Base-by-base conservation (phyloP, 179 eudicot species). In the Gypsophila paniculata region DNA sequence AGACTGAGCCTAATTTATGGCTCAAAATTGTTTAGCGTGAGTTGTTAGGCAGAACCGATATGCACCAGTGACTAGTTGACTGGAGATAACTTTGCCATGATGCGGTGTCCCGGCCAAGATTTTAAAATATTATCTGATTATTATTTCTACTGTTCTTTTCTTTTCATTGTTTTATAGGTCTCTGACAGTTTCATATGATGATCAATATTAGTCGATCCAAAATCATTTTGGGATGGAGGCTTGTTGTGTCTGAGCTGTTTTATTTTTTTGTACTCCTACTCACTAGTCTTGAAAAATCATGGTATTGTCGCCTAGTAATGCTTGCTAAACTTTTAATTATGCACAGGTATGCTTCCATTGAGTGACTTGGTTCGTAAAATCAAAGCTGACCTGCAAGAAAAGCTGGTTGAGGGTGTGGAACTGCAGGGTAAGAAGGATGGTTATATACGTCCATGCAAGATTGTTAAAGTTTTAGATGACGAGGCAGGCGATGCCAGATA, bases 291-390 rank as follows among this genome's bases (percentile, higher is more conserved):
- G 18, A 60, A 8, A 25, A 58, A 58, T 39, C 44, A 4, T 60
- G 22, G 13, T 62, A 8, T 72, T 61, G 23, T 44, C 39, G 12
- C 9, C 15, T 0, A 4, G 52, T 46, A 10, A 22, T 44, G 32
- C 69, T 29, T 73, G 34, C 58, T 71, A 21, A 55, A 73, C 60
- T 36, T 29, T 72, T 29, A 36, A 68, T 61, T 39, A 65, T 67
- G 72, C 44, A 62, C 85, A 95, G 99, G 99, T 79, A 95, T 87
- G 96, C 95, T 90, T 64, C 84, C 89, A 59, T 72, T 92, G 71
- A 88, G 77, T 64, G 97, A 90, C 69, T 87, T 95, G 73, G 89
- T 83, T 36, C 84, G 65, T 62, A 76, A 81, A 75, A 87, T 95
- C 75, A 87, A 82, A 73, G 74, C 75, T 21, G 89, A 85, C 75